Conservation (phyloP, 495 filamentous ascomycete genomes). For the Haplographium delicatum region DNA sequence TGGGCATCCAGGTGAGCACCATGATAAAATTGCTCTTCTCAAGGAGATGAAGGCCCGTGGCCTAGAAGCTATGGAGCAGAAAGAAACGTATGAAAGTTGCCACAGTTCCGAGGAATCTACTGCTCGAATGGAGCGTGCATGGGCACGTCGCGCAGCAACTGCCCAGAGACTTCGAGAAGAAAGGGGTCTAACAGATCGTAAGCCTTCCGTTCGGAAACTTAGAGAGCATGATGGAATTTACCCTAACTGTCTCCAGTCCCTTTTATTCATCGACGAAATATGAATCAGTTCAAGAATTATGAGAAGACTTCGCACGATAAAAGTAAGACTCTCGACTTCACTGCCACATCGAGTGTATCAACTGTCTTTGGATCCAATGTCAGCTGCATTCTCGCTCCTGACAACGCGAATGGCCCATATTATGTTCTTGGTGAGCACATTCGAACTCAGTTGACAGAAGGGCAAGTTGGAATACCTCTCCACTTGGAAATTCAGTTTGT, state of each 20-base stretch:
- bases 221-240: neutral
- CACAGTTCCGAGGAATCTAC: neutral
- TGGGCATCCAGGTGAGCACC: constrained; percentile 33
- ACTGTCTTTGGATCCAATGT: constrained; percentile 49
- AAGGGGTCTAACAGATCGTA: neutral
- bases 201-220: neutral
- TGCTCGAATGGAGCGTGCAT: neutral
- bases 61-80: constrained; percentile 3
- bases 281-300: constrained; percentile 34
- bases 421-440: constrained; percentile 51
- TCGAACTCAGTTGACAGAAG: constrained; percentile 44
- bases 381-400: constrained; percentile 41
- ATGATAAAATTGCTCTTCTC: constrained; percentile 25
- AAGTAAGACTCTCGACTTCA: constrained; percentile 33
- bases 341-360: constrained; percentile 37
- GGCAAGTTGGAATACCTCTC: constrained; percentile 41
- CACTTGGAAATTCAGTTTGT: constrained; percentile 52
- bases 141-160: constrained; percentile 1
- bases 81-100: neutral
- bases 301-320: constrained; percentile 34
- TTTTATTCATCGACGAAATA: constrained; percentile 29
- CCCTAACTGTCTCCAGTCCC: constrained; percentile 1
- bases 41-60: constrained; percentile 24
- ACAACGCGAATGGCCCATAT: constrained; percentile 50
- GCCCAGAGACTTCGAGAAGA: constrained; percentile 2